phyloP scores from a whole-genome alignment of 75 land plant genomes.

The Adiantum capillusveneris region DNA sequence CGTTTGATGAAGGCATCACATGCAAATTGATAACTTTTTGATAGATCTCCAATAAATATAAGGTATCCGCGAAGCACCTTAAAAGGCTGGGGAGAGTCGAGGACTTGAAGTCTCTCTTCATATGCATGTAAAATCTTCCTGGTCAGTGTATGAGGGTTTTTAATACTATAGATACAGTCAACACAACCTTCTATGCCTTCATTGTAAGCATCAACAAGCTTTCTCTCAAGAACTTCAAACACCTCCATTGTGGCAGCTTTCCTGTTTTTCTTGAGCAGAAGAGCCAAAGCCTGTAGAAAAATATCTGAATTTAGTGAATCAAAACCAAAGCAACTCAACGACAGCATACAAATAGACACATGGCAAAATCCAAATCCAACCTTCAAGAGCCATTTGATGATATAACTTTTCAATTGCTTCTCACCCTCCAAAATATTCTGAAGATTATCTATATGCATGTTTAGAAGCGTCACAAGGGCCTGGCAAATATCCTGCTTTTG shows the following conservation, averaged over 20 bases:
- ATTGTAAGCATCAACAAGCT: constrained; percentile 5
- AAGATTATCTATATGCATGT: neutral
- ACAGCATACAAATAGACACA: too few species aligned
- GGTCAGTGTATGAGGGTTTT: constrained; percentile 2
- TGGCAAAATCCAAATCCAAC: neutral
- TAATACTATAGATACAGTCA: constrained; percentile 10
- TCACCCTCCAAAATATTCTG: neutral
- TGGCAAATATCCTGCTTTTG: neutral
- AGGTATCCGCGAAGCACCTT: constrained; percentile 15
- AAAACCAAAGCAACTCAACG: too few species aligned
- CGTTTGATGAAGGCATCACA: constrained; percentile 10
- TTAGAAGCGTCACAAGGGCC: neutral
- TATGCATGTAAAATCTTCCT: constrained; percentile 7
- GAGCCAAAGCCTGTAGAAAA: constrained; percentile 9
- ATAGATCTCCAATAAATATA: constrained; percentile 14
- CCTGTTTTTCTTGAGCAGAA: constrained; percentile 2
- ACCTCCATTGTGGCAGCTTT: constrained; percentile 3
- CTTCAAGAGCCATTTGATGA: constrained; percentile 6
- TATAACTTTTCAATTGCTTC: neutral
- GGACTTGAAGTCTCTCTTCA: constrained; percentile 13
- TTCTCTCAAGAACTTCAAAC: constrained; percentile 1
- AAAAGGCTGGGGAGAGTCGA: constrained; percentile 4
- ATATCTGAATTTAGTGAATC: too few species aligned
- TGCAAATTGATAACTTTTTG: constrained; percentile 10
- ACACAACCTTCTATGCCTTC: constrained; percentile 7